A percentile compares a stretch with the other conserved stretches of the same genome.
These are phyloP conservation scores for Isatis tinctoria DNA, from an alignment of 345 rosid genomes.

Conservation along the genomic window DNA sequence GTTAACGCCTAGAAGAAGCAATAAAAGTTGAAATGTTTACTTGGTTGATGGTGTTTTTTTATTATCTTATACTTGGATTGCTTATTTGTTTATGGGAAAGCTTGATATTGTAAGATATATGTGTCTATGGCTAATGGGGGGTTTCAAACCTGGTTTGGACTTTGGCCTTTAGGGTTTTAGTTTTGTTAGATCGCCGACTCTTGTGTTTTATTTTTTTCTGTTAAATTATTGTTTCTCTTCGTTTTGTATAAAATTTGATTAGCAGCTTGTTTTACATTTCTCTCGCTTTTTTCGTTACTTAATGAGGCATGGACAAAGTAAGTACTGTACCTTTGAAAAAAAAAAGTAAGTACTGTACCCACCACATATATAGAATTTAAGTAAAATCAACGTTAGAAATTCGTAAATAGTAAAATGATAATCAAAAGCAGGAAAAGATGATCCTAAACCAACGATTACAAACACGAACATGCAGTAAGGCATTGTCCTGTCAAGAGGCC, in stretches of 20 bases:
- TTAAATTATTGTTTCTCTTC: not conserved
- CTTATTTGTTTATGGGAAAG: conserved; percentile 15
- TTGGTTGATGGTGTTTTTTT: not conserved
- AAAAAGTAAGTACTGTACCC: too few species aligned
- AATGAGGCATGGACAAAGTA: not conserved
- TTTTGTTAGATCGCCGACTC: not conserved
- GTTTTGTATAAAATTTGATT: conserved; percentile 9
- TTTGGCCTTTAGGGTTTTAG: conserved; percentile 1
- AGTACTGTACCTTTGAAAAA: too few species aligned
- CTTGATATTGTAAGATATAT: not conserved
- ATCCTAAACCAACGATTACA: too few species aligned
- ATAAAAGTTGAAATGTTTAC: not conserved
- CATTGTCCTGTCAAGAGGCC: not conserved
- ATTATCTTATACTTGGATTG: conserved; percentile 16
- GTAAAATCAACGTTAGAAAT: too few species aligned
- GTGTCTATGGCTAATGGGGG: not conserved
- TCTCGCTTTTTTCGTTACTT: not conserved
- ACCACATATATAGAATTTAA: too few species aligned
- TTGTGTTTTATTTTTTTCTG: not conserved
- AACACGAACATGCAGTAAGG: too few species aligned
- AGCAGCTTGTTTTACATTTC: not conserved
- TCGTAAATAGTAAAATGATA: too few species aligned
- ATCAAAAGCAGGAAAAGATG: too few species aligned
- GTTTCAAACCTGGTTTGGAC: not conserved
- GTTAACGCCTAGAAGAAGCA: conserved; percentile 21